Percentiles rank a stretch among this genome's conserved stretches.
These are phyloP conservation scores for Raffaelea ambrosiae DNA, from an alignment of 2,329 filamentous ascomycete genomes.

Conservation along the genomic window DNA sequence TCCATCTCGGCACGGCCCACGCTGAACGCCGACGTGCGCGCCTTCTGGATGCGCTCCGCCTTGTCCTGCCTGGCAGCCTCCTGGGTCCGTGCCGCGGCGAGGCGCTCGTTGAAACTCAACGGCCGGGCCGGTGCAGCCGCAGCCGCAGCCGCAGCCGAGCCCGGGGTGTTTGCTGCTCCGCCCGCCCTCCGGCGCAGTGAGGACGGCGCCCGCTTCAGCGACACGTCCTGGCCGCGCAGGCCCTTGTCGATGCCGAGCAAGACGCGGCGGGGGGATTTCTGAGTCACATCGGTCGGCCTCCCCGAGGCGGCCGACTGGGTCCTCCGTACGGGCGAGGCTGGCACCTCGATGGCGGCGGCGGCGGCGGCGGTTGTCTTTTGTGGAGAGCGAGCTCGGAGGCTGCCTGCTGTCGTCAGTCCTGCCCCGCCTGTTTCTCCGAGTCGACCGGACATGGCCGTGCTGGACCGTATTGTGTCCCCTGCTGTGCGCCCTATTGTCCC, in stretches of 20 bases:
- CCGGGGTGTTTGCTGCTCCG: no score
- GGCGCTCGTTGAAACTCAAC: conserved; percentile 72
- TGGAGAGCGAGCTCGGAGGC: conserved; percentile 3
- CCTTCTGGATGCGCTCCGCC: conserved; percentile 41
- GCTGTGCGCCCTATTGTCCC: background rate
- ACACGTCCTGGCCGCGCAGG: conserved; percentile 70
- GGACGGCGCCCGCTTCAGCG: conserved; percentile 61
- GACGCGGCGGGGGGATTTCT: conserved; percentile 70
- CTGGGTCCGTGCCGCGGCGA: conserved; percentile 60
- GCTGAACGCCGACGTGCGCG: conserved; percentile 47
- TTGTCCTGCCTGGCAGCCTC: conserved; percentile 43
- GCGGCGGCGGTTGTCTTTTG: conserved; percentile 2
- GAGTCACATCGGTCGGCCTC: conserved; percentile 30
- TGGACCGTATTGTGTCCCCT: background rate
- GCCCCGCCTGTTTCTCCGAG: background rate
- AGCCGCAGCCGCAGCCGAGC: no score
- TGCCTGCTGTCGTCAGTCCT: no score
- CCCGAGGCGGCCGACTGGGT: conserved; percentile 33
- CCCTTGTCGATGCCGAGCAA: conserved; percentile 87
- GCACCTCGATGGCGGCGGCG: conserved; percentile 59
- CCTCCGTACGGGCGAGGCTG: conserved; percentile 62
- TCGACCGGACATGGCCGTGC: conserved; percentile 2
- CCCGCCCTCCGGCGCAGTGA: no score
- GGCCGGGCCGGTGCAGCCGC: conserved; percentile 29
- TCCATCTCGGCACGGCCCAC: conserved; percentile 52